Base-by-base conservation (phyloP, 2,329 filamentous ascomycete species). In the Fusarium nodosum region DNA sequence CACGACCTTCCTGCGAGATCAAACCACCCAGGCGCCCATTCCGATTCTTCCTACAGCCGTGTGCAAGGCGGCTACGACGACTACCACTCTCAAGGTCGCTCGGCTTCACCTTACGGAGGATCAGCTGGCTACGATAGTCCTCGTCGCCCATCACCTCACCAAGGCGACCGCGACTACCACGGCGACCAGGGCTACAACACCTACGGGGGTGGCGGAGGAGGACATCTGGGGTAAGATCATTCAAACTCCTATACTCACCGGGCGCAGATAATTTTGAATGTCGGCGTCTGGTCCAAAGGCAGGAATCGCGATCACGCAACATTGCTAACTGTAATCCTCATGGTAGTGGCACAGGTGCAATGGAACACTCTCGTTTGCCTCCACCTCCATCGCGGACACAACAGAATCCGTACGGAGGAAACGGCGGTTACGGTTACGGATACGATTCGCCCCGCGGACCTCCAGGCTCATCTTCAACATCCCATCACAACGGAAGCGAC, bases 211-310 rank as follows among this genome's bases (percentile, higher is more conserved):
- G 65, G 61, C 30, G 53, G 54, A 44, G 45, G 77, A 69, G 76
- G 72, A 61, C 54, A 74, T 41, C 50, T 62, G 50, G 67, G 67
- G 71, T 76, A 77, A 66, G 69, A 60, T 20, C 65, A 71, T 28
- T 71, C 64, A 41, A 64, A 67, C 24, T 64, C 64, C 10, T 70
- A 76, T 69, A 84, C 80, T 79, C 89, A 2, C 88, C 88, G 3
- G 90, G 88, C 34, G 85, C 87, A 64, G 90, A 93, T 79, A 92
- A 93, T 76, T 87, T 90, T 68, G 85, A 64, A 83, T 87, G 51
- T 78, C 82, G 39, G 87, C 90, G 18, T 83, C 85, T 24, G 90
- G 89, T 71, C 90, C 89, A 58, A 88, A 93, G 78, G 84, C 89
- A 31, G 90, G 89, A 56, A 87, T 92, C 63, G 90, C 91, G 28